Conservation (phyloP, 345 rosid species). For the Viola odorata region DNA sequence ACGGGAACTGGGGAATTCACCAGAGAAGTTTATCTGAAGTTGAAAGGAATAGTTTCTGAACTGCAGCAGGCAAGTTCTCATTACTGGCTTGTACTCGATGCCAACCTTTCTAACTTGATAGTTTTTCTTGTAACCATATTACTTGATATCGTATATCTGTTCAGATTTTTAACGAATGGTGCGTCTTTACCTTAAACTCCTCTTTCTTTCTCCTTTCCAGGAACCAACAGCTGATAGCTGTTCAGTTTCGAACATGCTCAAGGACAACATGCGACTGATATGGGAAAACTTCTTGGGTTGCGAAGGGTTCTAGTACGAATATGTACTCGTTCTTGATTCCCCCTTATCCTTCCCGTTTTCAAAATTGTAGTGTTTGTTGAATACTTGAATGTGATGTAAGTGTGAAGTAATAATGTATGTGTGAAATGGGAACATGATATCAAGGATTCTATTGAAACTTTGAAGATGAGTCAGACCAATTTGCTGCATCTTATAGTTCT, state of each 20-base stretch:
- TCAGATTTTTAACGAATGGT: not conserved
- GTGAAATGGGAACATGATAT: no score
- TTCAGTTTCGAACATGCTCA: conserved; percentile 22
- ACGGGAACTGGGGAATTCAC: conserved; percentile 30
- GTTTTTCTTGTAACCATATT: not conserved
- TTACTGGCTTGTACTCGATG: not conserved
- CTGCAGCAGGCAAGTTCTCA: conserved; percentile 16
- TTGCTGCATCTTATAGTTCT: no score
- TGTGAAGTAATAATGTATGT: no score
- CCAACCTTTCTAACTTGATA: not conserved
- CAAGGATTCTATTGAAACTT: no score
- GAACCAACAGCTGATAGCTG: conserved; percentile 19
- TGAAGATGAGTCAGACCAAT: no score
- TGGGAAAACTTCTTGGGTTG: conserved; percentile 37
- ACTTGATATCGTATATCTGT: not conserved
- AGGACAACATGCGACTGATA: conserved; percentile 34
- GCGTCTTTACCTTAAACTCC: not conserved
- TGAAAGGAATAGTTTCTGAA: conserved; percentile 44
- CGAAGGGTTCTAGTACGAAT: conserved; percentile 1
- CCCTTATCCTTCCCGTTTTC: no score
- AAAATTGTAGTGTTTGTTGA: no score
- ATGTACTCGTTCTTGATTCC: no score
- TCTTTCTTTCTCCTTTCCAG: conserved; percentile 16
- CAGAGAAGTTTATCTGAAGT: conserved; percentile 37
- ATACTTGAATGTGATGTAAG: no score